Evolutionary conservation across 208 protist species (phyloP), one percentile per base, ranked within the genome.

Genomic region (Endotrypanum monterogeii): DNA sequence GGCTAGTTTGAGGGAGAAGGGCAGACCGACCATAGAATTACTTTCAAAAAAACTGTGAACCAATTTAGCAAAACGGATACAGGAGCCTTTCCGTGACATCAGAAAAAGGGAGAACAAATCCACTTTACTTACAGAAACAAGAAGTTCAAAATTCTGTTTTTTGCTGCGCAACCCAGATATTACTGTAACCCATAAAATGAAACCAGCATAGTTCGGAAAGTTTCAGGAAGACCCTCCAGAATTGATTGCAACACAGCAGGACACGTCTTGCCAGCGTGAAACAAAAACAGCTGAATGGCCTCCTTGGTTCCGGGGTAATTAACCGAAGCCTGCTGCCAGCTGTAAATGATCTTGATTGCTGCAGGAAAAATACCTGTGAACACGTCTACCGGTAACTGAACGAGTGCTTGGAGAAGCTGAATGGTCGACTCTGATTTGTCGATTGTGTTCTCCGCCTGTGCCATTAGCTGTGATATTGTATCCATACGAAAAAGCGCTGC

Each of bases 361-460:
- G 76, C 48, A 28, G 84, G 82, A 44, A 91, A 48, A 12, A 86
- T 57, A 12, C 32, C 76, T 12, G 73, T 52, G 30, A 90, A 79
- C 51, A 79, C 52, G 37, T 87, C 83, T 54, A 82, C 72, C 35
- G 69, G 46, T 18, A 71, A 48, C n/a, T 79, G 78, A 6, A 63
- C 56, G 2, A 93, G 65, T 56, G 87, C 88, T 51, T 85, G 79
- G 41, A 83, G 82, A n/a, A 94, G 57, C 32, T 80, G 73, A 76
- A 89, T 87, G 35, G 92, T 96, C 32, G 92, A 89, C 57, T 90
- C 82, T 1, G 92, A 93, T 71, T 96, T 96, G 25, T 88, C 84
- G 14, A 85, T 67, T 48, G 80, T 73, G 65, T 96, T 93, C 18
- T 83, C 82, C 18, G 80, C 70, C 62, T 84, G 82, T 37, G 89